Conservation (phyloP, 352 stramenopile genomes). For the Phytophthora rubi region DNA sequence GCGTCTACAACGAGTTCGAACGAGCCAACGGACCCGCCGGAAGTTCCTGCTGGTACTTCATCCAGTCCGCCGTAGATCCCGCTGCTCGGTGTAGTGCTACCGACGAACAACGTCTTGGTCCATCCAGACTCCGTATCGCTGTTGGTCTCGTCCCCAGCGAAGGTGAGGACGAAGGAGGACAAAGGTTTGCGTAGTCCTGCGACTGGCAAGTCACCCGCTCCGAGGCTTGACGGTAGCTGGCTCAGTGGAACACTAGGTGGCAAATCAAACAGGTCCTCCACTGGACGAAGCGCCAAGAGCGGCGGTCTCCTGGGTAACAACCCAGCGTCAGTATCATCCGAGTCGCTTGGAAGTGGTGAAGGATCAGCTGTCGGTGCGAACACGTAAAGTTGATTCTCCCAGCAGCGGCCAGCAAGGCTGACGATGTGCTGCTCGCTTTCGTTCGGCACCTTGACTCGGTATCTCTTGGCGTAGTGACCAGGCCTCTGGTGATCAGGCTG, state of each 20-base stretch:
- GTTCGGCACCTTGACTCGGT: slow-evolving; percentile 76
- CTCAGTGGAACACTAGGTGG: slow-evolving; percentile 53
- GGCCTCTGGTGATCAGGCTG: slow-evolving; percentile 61
- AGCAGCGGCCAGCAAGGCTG: slow-evolving; percentile 62
- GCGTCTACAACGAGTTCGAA: slow-evolving; percentile 76
- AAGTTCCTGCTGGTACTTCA: slow-evolving; percentile 7
- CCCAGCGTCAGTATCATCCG: neutral
- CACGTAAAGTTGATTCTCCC: slow-evolving; percentile 83
- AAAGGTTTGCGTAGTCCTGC: slow-evolving; percentile 54
- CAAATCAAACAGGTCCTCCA: slow-evolving; percentile 80
- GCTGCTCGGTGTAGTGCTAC: slow-evolving; percentile 45
- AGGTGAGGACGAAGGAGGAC: slow-evolving; percentile 51
- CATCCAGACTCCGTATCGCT: slow-evolving; percentile 22
- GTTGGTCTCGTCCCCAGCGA: slow-evolving; percentile 22
- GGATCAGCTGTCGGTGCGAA: slow-evolving; percentile 36
- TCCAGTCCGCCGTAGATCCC: slow-evolving; percentile 30
- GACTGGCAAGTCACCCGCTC: slow-evolving; percentile 22
- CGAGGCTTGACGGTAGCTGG: slow-evolving; percentile 22
- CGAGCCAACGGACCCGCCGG: slow-evolving; percentile 27
- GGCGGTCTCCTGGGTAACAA: slow-evolving; percentile 15
- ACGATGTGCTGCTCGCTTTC: slow-evolving; percentile 73
- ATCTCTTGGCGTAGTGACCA: slow-evolving; percentile 61
- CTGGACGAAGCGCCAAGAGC: slow-evolving; percentile 19
- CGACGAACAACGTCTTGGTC: slow-evolving; percentile 50
- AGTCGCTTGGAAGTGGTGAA: neutral